A percentile compares a stretch with the other conserved stretches of the same genome.
These are phyloP conservation scores for Nakazawaea anatomiae DNA, from an alignment of 805 yeast species.

Conservation along the genomic window DNA sequence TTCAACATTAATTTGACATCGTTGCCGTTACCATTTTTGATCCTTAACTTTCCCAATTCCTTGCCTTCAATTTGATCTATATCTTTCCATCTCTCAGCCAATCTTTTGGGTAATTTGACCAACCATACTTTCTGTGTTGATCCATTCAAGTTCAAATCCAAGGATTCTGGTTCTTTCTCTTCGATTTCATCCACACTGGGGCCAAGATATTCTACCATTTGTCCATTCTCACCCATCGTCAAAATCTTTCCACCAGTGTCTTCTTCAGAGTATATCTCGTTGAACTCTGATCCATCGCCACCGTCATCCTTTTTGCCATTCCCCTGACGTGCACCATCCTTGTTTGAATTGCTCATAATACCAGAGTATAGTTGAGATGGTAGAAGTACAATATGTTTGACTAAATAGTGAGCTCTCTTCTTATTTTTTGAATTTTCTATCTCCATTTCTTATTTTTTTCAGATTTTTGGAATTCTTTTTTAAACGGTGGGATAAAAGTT, in stretches of 20 bases:
- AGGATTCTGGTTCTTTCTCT: conserved; percentile 47
- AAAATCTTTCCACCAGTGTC: conserved; percentile 25
- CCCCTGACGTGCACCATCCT: background rate
- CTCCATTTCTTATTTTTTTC: no score
- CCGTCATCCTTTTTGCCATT: conserved; percentile 21
- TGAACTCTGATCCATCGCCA: conserved; percentile 18
- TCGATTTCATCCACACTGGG: conserved; percentile 38
- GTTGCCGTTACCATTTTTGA: conserved; percentile 41
- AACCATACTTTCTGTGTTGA: conserved; percentile 82
- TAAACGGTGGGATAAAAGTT: no score
- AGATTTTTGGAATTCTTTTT: no score
- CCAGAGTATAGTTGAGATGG: no score
- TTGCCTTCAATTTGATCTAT: conserved; percentile 60
- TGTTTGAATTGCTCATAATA: conserved; percentile 9
- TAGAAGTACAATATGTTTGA: no score
- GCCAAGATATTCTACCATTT: conserved; percentile 32
- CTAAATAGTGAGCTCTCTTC: no score
- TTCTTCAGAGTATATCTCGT: conserved; percentile 28
- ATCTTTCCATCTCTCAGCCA: conserved; percentile 77
- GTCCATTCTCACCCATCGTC: conserved; percentile 12
- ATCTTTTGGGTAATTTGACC: conserved; percentile 81
- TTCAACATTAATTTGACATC: conserved; percentile 53
- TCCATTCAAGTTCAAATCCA: conserved; percentile 65
- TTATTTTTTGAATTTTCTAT: no score
- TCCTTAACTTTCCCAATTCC: conserved; percentile 74